Base-by-base conservation (phyloP, 2,329 filamentous ascomycete species). In the Coleophoma crateriformis region DNA sequence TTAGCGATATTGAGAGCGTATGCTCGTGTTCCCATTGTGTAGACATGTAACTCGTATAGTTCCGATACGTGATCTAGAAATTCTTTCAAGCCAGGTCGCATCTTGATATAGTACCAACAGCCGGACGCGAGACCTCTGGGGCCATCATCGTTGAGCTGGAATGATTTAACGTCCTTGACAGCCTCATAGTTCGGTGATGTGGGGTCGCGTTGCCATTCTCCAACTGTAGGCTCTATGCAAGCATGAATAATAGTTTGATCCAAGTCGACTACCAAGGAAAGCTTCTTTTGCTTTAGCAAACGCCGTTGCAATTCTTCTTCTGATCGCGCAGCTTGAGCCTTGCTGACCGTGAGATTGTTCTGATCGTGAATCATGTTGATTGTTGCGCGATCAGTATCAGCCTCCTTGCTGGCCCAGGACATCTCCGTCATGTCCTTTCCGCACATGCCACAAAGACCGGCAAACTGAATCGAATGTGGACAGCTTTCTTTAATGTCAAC, bases 201-300 rank as follows among this genome's bases (percentile, higher is more conserved):
- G 20, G 85, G 82, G 66, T 99, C 91, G 45, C 82, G 79, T 74
- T 95, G 88, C 94, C 94, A 99, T 67, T 99, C 92, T 55, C 86
- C 90, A 48, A 99, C 85, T 0, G 94, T 99, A 7, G 91, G 92
- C 60, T 99, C 94, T 62, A 97, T 95, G 54, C 90, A 96, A 22
- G 94, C 94, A 68, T 99, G 94, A 58, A 99, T 99, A 62, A 99
- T 94, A 50, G 94, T 99, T 73, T 97, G 92, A 66, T 99, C 94
- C 48, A 99, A 76, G 75, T 99, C 94, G 59, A 99, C 94, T 22
- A 99, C 94, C 41, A 99, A 77, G 42, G 88, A 95, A 41, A 99
- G 78, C 71, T 95, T 96, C 58, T 87, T 82, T 54, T 87, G 81
- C 51, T 84, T 78, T 40, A 99, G 74, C 39, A 99, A 75, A 17